Evolutionary conservation across 495 filamentous ascomycete genomes (phyloP), one percentile per base, ranked within the genome.

Genomic region (Polyplosphaeria fusca): DNA sequence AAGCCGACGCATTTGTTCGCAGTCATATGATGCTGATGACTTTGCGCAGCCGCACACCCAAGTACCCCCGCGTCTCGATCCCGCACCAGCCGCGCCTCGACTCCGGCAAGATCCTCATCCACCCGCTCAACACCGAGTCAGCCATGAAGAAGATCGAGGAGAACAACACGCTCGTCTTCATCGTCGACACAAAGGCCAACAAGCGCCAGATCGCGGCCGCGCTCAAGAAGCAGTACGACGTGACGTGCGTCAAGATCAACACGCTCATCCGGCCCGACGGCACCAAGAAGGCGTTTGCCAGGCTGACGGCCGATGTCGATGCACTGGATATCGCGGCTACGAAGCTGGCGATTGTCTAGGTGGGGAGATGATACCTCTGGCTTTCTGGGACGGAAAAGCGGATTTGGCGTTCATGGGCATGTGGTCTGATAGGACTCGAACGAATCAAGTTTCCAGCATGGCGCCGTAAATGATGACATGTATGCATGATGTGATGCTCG

Each of bases 61-160:
- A 95, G 79, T 99, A 95, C 84, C 93, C 88, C 62, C 89, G 91
- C 79, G 91, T 91, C 82, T 91, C 88, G 64, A 82, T 99, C 72
- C 85, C 89, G 52, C 88, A 93, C 70, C 83, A 82, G 66, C 86
- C 91, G 66, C 88, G 88, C 61, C 86, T 97, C 71, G 93, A 98
- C 76, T 86, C 89, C 77, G 84, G 86, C 51, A 73, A 73, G 66
- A 57, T 63, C 41, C 53, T 63, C 55, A 63, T 63, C 54, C 55
- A 61, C 64, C 83, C 83, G 45, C 81, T 98, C 59, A 99, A 99
- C 82, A 96, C 93, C 48, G 93, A 98, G 85, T 89, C 85, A 65
- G 94, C 93, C 69, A 95, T 99, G 89, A 99, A 99, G 89, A 96
- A 96, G 87, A 95, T 97, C 63, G 94, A 97, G 84, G 93, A 97